Percentiles rank a stretch among this genome's conserved stretches.
phyloP scores from a whole-genome alignment of 257 asterid genomes.

The Datura wrightii region DNA sequence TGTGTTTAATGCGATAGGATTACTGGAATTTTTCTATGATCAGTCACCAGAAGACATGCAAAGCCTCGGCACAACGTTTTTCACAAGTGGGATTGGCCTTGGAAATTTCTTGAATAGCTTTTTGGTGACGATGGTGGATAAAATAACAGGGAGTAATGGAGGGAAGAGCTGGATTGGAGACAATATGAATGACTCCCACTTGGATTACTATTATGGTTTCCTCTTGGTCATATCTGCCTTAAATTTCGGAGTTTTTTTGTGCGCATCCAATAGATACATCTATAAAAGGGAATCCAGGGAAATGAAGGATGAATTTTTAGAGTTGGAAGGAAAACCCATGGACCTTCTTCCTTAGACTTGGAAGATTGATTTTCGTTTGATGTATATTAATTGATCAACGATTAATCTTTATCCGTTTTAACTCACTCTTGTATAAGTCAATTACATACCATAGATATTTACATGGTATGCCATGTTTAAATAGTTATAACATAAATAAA shows the following conservation, averaged over 20 bases:
- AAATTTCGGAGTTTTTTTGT: conserved; percentile 55
- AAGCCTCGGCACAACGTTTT: conserved; percentile 82
- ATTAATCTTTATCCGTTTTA: not conserved
- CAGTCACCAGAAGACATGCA: conserved; percentile 91
- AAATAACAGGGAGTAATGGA: conserved; percentile 57
- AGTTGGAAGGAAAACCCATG: conserved; percentile 50
- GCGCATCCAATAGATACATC: conserved; percentile 67
- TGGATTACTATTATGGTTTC: conserved; percentile 78
- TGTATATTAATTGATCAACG: not conserved
- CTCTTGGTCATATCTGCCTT: conserved; percentile 55
- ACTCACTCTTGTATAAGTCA: not conserved
- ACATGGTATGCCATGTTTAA: not conserved
- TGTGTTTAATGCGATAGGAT: conserved; percentile 79
- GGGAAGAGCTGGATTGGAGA: conserved; percentile 89
- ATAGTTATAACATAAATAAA: not conserved
- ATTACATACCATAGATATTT: not conserved
- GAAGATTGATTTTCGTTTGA: conserved; percentile 41
- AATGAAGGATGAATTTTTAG: conserved; percentile 45
- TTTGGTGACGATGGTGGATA: conserved; percentile 73
- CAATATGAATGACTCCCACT: conserved; percentile 74
- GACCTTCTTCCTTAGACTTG: conserved; percentile 46
- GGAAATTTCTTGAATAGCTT: conserved; percentile 89
- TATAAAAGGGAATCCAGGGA: conserved; percentile 65
- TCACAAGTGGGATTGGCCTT: conserved; percentile 83
- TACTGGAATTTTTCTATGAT: conserved; percentile 82